These are phyloP conservation scores for Saccharum spontaneum DNA, from an alignment of 176 grass and related monocot species.

Conservation along the genomic window DNA sequence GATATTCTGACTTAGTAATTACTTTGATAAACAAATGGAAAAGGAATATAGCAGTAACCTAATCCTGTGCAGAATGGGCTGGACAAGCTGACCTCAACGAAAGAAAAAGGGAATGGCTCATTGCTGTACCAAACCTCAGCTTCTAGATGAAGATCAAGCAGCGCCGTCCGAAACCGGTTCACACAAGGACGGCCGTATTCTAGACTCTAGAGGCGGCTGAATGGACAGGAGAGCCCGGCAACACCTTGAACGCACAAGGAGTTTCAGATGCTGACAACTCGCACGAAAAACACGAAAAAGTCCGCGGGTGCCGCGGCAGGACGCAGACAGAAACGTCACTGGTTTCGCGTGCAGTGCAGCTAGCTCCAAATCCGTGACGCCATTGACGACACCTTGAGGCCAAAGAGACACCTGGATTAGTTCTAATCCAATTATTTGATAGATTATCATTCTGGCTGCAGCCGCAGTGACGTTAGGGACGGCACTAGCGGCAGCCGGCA, in stretches of 20 bases:
- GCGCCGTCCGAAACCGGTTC: not conserved
- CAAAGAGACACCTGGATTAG: not conserved
- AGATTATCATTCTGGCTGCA: slow-evolving; percentile 18
- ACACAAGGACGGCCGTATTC: slow-evolving; percentile 19
- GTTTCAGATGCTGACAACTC: slow-evolving; percentile 3
- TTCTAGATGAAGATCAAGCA: slow-evolving; percentile 22
- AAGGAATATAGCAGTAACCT: not conserved
- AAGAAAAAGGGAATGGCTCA: not conserved
- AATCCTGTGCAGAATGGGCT: not conserved
- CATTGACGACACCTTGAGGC: not conserved
- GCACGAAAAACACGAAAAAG: not conserved
- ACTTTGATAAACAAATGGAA: not conserved
- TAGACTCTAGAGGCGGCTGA: not conserved
- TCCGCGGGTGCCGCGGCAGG: not conserved
- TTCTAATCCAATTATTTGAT: not conserved
- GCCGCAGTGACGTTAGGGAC: slow-evolving; percentile 25
- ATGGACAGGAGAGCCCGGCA: not conserved
- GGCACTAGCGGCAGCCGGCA: slow-evolving; percentile 31
- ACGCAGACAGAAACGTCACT: slow-evolving; percentile 2
- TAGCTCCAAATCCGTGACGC: not conserved
- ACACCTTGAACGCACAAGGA: not conserved
- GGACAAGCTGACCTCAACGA: not conserved
- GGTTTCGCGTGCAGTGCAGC: not conserved
- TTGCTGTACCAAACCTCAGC: not conserved
- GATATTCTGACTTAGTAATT: slow-evolving; percentile 17